Conservation (phyloP, 2,329 filamentous ascomycete genomes). For the Chrysoporthe austroafricana region DNA sequence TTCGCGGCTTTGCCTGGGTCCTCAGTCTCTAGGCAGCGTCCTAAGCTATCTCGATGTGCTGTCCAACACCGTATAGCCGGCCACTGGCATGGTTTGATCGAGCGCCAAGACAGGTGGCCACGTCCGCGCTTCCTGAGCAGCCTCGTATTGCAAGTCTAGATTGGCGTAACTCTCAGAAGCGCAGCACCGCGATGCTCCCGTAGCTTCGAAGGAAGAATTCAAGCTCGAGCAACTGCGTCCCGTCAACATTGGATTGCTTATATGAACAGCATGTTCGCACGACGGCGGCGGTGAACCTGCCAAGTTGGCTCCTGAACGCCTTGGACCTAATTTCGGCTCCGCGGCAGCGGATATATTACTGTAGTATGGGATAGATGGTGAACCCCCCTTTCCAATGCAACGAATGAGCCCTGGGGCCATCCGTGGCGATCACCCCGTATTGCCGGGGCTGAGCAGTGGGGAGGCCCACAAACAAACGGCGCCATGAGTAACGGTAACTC, state of each 20-base stretch:
- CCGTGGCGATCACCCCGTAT: not conserved
- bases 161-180: no score
- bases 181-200: no score
- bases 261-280: not conserved
- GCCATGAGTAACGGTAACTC: not conserved
- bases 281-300: not conserved
- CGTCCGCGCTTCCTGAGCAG: no score
- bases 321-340: not conserved
- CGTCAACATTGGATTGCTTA: not conserved
- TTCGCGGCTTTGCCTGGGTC: no score
- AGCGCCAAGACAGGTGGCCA: no score
- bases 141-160: no score
- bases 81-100: no score
- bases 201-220: no score
- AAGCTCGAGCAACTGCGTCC: not conserved
- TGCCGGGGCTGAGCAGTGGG: conserved; percentile 5
- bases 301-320: not conserved
- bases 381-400: not conserved
- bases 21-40: no score
- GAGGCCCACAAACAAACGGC: not conserved
- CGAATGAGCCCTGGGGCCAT: not conserved
- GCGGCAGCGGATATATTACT: not conserved
- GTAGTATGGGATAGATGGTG: not conserved
- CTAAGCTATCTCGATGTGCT: no score
- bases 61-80: no score